Base-by-base conservation (phyloP, 2,329 filamentous ascomycete species). In the Botrytis sinoallii region DNA sequence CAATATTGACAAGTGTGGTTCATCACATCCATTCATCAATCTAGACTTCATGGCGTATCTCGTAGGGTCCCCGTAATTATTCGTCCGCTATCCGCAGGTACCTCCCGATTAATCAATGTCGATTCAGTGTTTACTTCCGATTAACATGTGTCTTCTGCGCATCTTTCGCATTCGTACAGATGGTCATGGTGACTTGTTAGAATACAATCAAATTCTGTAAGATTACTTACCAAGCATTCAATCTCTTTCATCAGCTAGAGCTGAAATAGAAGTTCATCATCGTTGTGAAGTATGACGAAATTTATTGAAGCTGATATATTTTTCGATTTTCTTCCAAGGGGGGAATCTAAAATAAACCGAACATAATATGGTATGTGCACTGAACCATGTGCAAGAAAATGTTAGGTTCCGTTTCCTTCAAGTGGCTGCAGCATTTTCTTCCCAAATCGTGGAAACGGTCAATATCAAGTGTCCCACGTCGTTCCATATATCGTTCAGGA, bases 341-440 rank as follows among this genome's bases (percentile, higher is more conserved):
- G 1, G 9, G 12, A 18, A 1, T 52, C 22, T 0, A 7, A n/a
- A 10, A 8, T 10, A n/a, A 52, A 20, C 0, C 12, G 9, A 8
- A 5, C 2, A 52, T 40, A 2, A 38, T 52, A 40, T 29, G 14
- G 32, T 14, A n/a, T 4, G 25, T 55, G 1, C 6, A 4, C 20
- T 67, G 16, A 38, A 12, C 1, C 18, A 22, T 55, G 0, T 9
- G 16, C 14, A 1, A 35, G n/a, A 9, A 52, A 6, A 12, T 52
- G 0, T 16, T 12, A 2, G 1, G 2, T 22, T 29, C 4, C 3
- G 22, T n/a, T 38, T 8, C 32, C 8, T 29, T 18, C 35, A 29
- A 40, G 22, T 20, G 20, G 12, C 22, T 8, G 4, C 3, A 8
- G 3, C 9, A 4, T 29, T 20, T 18, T 18, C 8, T 10, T 10